Evolutionary conservation across 805 yeast species (phyloP).

Genomic region (Metschnikowia sp.): DNA sequence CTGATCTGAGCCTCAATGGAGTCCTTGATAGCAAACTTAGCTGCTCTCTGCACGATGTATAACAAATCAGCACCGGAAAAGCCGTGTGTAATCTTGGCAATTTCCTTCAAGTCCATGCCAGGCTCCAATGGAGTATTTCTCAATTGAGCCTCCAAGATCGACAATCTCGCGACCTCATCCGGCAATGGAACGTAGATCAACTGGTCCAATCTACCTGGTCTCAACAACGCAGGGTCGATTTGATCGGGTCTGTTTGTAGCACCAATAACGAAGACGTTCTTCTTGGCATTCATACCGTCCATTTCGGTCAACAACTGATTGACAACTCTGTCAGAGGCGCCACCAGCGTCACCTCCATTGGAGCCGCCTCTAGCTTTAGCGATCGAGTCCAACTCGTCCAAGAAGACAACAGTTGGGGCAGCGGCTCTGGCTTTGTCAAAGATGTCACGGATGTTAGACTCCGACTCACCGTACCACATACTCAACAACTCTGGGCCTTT

Average conservation of each 20-base stretch:
- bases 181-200: slow-evolving; percentile 98
- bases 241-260: slow-evolving; percentile 99
- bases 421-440: slow-evolving; percentile 99
- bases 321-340: slow-evolving; percentile 94
- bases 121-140: slow-evolving; percentile 99
- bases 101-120: slow-evolving; percentile 81
- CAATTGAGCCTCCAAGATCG: slow-evolving; percentile 91
- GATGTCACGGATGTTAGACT: slow-evolving; percentile 94
- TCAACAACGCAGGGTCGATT: slow-evolving; percentile 95
- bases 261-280: slow-evolving; percentile 97
- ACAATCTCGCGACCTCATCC: slow-evolving; percentile 89
- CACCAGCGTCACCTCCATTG: slow-evolving; percentile 71
- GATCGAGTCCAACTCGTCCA: slow-evolving; percentile 97
- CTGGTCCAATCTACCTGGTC: slow-evolving; percentile 99
- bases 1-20: slow-evolving; percentile 76
- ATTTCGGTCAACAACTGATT: slow-evolving; percentile 94
- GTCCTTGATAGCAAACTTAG: slow-evolving; percentile 97
- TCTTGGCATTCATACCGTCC: slow-evolving; percentile 99
- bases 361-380: slow-evolving; percentile 93
- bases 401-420: slow-evolving; percentile 97
- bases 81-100: slow-evolving; percentile 93
- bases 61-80: slow-evolving; percentile 99
- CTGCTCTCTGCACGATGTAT: slow-evolving; percentile 97
- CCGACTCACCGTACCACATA: slow-evolving; percentile 99
- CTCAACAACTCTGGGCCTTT: slow-evolving; percentile 95